Evolutionary conservation across 1,139 yeast species (phyloP).

Genomic region (Hyphopichia khmerensis): DNA sequence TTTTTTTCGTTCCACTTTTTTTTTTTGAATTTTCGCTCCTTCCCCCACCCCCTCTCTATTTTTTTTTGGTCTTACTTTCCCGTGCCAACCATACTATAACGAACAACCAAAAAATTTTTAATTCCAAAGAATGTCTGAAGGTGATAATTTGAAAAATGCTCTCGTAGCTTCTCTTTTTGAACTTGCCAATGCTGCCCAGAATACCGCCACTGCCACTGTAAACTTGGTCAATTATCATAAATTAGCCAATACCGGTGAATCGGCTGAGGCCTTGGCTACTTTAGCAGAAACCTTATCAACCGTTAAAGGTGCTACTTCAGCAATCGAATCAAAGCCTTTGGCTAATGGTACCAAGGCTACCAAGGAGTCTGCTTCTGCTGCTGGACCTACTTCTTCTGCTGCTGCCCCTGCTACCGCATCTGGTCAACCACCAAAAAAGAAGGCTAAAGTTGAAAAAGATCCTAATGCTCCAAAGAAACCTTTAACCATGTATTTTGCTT

Average conservation of each 20-base stretch:
- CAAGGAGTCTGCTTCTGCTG: constrained; percentile 7
- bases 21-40: too few species aligned
- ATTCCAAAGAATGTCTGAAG: constrained; percentile 3
- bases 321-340: constrained; percentile 7
- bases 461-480: constrained; percentile 68
- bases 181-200: constrained; percentile 77
- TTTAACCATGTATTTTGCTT: constrained; percentile 80
- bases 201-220: constrained; percentile 75
- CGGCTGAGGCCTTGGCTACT: constrained; percentile 31
- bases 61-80: neutral
- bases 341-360: constrained; percentile 10
- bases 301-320: constrained; percentile 16
- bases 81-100: too few species aligned
- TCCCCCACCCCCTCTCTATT: neutral
- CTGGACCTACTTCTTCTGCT: constrained; percentile 8
- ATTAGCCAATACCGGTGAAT: constrained; percentile 38
- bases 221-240: constrained; percentile 74
- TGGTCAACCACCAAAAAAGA: constrained; percentile 17
- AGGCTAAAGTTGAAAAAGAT: constrained; percentile 53
- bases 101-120: too few species aligned
- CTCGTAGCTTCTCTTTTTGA: constrained; percentile 77
- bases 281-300: constrained; percentile 32
- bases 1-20: too few species aligned
- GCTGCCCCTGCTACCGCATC: constrained; percentile 5
- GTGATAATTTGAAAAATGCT: constrained; percentile 38